Percentiles rank a stretch among this genome's conserved stretches.
Evolutionary conservation across 2,329 filamentous ascomycete genomes (phyloP).

Genomic region (Aspergillaceae sp.): DNA sequence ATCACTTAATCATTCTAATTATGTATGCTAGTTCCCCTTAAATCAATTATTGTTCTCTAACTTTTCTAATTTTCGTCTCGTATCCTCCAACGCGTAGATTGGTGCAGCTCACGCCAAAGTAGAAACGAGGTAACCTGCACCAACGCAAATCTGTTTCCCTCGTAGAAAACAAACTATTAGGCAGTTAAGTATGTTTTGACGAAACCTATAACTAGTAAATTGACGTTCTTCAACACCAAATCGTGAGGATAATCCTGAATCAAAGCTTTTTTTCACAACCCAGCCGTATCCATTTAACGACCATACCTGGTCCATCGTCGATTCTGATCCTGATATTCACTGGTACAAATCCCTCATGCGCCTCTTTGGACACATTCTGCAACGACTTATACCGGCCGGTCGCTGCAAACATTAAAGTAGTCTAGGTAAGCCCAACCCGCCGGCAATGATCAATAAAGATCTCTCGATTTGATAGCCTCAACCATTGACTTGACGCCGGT

Average conservation of each 20-base stretch:
- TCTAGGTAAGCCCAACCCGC: too few species aligned
- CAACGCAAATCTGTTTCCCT: not conserved
- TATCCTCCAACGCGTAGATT: not conserved
- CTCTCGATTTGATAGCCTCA: too few species aligned
- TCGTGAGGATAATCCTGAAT: constrained; percentile 3
- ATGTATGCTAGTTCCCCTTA: not conserved
- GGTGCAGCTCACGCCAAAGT: too few species aligned
- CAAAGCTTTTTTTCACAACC: not conserved
- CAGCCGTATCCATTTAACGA: not conserved
- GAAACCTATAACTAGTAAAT: not conserved
- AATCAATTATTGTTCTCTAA: not conserved
- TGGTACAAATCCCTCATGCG: constrained; percentile 18
- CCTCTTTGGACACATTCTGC: too few species aligned
- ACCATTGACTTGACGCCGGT: too few species aligned
- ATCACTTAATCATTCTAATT: not conserved
- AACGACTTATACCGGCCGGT: too few species aligned
- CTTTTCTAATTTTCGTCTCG: too few species aligned
- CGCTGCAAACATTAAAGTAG: too few species aligned
- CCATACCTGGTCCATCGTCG: not conserved
- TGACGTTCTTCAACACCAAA: constrained; percentile 1
- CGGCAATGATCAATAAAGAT: too few species aligned
- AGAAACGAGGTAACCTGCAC: not conserved
- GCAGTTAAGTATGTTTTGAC: too few species aligned
- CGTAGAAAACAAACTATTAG: not conserved
- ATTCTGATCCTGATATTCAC: constrained; percentile 17